Evolutionary conservation across 2,329 filamentous ascomycete genomes (phyloP).

Genomic region (Chrysoporthe deuterocubensis): DNA sequence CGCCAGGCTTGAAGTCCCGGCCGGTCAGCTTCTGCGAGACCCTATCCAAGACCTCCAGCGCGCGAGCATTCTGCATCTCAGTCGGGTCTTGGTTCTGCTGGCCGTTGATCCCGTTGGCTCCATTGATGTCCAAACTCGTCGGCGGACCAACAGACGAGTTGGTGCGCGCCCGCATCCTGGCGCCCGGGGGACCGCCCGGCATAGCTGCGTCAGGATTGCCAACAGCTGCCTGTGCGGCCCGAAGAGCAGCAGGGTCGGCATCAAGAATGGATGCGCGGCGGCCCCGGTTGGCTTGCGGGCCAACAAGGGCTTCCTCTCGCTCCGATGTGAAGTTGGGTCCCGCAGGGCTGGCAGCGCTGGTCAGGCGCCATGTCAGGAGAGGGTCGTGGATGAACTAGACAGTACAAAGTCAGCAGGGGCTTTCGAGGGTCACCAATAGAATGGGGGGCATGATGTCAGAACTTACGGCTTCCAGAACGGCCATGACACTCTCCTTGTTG

Average conservation of each 20-base stretch:
- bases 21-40: slow-evolving; percentile 97
- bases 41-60: slow-evolving; percentile 85
- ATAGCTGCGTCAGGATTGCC: slow-evolving; percentile 38
- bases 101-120: slow-evolving; percentile 42
- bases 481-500: slow-evolving; percentile 99
- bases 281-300: slow-evolving; percentile 53
- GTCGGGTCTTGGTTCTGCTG: slow-evolving; percentile 47
- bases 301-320: slow-evolving; percentile 57
- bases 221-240: slow-evolving; percentile 48
- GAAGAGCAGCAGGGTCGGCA: slow-evolving; percentile 61
- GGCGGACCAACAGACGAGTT: slow-evolving; percentile 56
- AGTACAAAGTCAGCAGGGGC: slow-evolving; percentile 31
- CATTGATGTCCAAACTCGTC: slow-evolving; percentile 39
- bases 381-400: slow-evolving; percentile 95
- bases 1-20: slow-evolving; percentile 82
- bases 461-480: slow-evolving; percentile 94
- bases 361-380: slow-evolving; percentile 95
- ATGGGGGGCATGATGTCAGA: neutral
- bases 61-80: slow-evolving; percentile 91
- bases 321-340: slow-evolving; percentile 71
- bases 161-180: slow-evolving; percentile 60
- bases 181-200: slow-evolving; percentile 51
- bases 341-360: slow-evolving; percentile 63
- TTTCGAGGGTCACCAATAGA: neutral
- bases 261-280: slow-evolving; percentile 74